These are phyloP conservation scores for Blastomyces gilchristii DNA, from an alignment of 2,329 filamentous ascomycete species.

Conservation along the genomic window DNA sequence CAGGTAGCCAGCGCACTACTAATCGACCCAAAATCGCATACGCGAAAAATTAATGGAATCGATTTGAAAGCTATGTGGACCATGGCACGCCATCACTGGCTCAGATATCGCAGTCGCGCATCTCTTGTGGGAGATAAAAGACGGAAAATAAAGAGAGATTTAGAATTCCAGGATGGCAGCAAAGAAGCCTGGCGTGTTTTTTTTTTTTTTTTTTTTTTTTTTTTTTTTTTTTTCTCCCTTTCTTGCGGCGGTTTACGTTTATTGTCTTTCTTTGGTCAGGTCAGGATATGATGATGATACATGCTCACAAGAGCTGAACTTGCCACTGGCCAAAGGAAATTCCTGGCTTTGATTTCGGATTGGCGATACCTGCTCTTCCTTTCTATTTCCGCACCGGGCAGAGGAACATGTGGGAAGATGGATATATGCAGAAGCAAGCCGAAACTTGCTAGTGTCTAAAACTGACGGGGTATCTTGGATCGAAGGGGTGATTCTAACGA, in stretches of 20 bases:
- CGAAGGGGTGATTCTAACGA: background rate
- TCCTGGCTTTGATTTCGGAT: background rate
- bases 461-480: conserved; percentile 9
- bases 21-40: background rate
- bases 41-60: background rate
- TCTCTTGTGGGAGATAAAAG: background rate
- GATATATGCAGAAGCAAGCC: conserved; percentile 5
- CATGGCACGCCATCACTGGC: background rate
- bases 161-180: conserved; percentile 3
- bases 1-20: background rate
- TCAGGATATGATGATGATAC: background rate
- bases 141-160: background rate
- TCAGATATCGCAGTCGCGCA: background rate
- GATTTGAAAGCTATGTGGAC: background rate
- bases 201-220: background rate
- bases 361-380: background rate
- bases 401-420: background rate
- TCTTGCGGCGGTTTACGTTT: background rate
- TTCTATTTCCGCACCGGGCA: background rate
- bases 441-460: conserved; percentile 8
- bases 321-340: conserved; percentile 1
- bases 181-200: background rate
- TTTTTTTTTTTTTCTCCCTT: too few relatives aligned
- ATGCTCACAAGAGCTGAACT: conserved; percentile 2
- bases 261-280: background rate